Evolutionary conservation across 192 early-diverging fungal species (phyloP), one percentile per base, ranked within the genome.

Genomic region (Entrophospora sp.): DNA sequence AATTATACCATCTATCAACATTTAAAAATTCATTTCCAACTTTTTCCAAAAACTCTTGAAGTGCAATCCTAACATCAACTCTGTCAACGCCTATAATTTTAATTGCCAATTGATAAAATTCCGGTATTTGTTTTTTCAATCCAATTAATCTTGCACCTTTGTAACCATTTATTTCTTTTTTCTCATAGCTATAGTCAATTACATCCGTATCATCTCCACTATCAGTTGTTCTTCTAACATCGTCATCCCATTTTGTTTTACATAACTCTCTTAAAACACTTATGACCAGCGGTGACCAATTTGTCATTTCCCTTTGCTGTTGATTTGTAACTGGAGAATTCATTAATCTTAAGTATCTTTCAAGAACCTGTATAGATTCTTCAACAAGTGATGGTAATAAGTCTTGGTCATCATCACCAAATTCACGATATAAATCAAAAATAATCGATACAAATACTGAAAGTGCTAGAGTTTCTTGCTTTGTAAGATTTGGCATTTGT

Each of bases 401-500:
- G 13, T 72, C 75, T 10, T 69, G 72, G 30, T 73, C 77, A 12
- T 67, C 71, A 36, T 78, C 77, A 56, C 77, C 75, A 61, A 80
- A 69, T 59, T 84, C 85, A 20, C 81, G 73, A 69, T 81, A 81
- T 22, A 79, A 66, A 62, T 89, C 89, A 69, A 88, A 83, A 62
- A 96, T 75, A 28, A 92, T 89, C 61, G 72, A 81, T 38, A 79
- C 77, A 68, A 83, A 73, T 64, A 89, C 78, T 67, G 85, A 75
- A 46, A 84, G 81, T 68, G 80, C 84, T 56, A 77, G 71, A 5
- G 92, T 93, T 78, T 97, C 95, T 70, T 95, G 93, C 71, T 92
- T 95, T 45, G 94, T 83, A 67, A 97, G 75, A 64, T 94, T 94
- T 30, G 95, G 95, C 78, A 95, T 75, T 57, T 93, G 90, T 22